Evolutionary conservation across 257 asterid species (phyloP), one percentile per base, ranked within the genome.

Genomic region (Solanum bukasovii): DNA sequence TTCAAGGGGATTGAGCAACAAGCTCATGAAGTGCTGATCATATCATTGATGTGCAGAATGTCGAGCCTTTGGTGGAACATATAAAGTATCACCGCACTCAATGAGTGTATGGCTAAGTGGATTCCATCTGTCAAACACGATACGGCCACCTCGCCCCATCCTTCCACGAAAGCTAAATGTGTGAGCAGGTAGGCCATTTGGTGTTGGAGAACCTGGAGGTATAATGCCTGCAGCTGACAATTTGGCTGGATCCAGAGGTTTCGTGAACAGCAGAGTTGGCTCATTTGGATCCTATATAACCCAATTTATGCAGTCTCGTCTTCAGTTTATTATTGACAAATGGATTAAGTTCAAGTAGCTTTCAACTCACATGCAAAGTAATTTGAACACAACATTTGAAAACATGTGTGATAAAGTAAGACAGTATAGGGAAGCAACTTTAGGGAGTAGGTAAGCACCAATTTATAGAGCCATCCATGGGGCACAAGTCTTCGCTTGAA

Each of bases 81-180:
- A 93, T 77, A 90, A 85, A 46, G 94, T 27, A 84, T 96, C 95
- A 37, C 94, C 92, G 44, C 89, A 93, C 70, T 93, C 97, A 5
- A 93, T 89, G 70, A 96, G 95, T 70, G 93, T 89, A 72, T 93
- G 96, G 94, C 93, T 91, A 75, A 96, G 93, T 40, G 96, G 98
- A 88, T 97, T 94, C 94, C 97, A 94, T 84, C 99, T 91, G 73
- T 97, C 99, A 84, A 97, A 97, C 65, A 97, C 90, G 79, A 97
- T 95, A 87, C 99, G 93, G 34, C 99, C 99, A 9, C 99, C 99
- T 75, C 99, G 93, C 13, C 99, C 99, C 40, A 96, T 91, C 89
- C 99, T 93, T 85, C 98, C 98, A 37, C 87, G 97, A 86, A 93
- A 91, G 89, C 89, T 88, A 34, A 86, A 89, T 27, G 94, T 16